Conservation (phyloP, 495 filamentous ascomycete genomes). For the Delitschia confertaspora region DNA sequence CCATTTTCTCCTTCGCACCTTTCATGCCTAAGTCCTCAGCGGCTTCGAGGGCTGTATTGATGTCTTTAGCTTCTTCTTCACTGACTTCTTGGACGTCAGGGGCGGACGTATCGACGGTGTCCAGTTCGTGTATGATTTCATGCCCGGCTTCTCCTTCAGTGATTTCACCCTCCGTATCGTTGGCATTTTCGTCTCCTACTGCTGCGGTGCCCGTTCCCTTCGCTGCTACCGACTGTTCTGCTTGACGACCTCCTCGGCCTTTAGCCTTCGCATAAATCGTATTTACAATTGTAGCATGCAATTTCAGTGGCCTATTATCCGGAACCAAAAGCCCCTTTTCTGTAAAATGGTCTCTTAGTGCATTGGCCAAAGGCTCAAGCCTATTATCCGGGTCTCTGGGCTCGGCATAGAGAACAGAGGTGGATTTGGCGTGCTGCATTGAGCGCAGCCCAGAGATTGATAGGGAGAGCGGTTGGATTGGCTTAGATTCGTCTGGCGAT, state of each 20-base stretch:
- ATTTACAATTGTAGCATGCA: constrained; percentile 84
- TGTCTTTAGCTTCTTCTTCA: too few relatives aligned
- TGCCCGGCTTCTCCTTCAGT: background rate
- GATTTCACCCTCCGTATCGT: background rate
- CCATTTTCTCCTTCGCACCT: too few relatives aligned
- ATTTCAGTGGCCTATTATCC: constrained; percentile 57
- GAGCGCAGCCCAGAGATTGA: constrained; percentile 29
- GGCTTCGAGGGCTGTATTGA: too few relatives aligned
- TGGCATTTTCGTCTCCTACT: too few relatives aligned
- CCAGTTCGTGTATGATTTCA: too few relatives aligned
- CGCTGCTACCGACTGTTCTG: constrained; percentile 31
- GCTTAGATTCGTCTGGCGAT: constrained; percentile 5
- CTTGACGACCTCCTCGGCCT: constrained; percentile 21
- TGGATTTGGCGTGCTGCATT: constrained; percentile 35
- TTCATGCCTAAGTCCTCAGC: too few relatives aligned
- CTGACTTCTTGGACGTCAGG: too few relatives aligned
- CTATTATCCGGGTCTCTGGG: constrained; percentile 49
- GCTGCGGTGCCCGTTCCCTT: constrained; percentile 19
- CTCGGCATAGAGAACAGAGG: constrained; percentile 48
- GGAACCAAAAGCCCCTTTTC: constrained; percentile 51
- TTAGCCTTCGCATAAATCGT: constrained; percentile 62
- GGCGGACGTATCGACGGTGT: too few relatives aligned
- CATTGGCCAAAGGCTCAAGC: constrained; percentile 55
- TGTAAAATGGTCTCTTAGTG: constrained; percentile 51
- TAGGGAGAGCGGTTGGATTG: constrained; percentile 21